These are phyloP conservation scores for Tieghemiomyces parasiticus DNA, from an alignment of 192 early-diverging fungal species.

Conservation along the genomic window DNA sequence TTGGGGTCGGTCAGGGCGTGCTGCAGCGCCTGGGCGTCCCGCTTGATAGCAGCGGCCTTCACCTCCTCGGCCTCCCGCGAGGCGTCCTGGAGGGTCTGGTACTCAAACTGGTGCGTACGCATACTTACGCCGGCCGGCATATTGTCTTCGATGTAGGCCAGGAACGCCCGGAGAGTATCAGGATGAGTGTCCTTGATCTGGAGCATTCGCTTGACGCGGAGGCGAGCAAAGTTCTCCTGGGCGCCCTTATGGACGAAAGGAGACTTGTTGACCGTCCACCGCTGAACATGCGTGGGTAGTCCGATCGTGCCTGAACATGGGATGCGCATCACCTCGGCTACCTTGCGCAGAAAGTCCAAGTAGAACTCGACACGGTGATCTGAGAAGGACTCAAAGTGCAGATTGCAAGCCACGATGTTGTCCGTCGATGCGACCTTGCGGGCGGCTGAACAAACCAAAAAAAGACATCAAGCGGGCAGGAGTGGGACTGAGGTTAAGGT, in stretches of 20 bases:
- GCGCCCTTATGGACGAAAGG: slow-evolving; percentile 94
- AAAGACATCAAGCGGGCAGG: no score
- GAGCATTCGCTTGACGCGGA: slow-evolving; percentile 68
- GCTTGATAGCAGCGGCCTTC: slow-evolving; percentile 12
- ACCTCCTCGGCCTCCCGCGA: slow-evolving; percentile 16
- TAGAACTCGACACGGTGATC: slow-evolving; percentile 79
- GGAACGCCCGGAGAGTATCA: slow-evolving; percentile 57
- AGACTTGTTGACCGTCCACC: slow-evolving; percentile 80
- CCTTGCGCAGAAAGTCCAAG: slow-evolving; percentile 65
- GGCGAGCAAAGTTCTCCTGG: slow-evolving; percentile 92
- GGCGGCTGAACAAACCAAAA: no score
- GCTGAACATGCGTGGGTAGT: slow-evolving; percentile 51
- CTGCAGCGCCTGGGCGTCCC: no score
- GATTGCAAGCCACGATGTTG: slow-evolving; percentile 51
- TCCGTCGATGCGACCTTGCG: slow-evolving; percentile 33
- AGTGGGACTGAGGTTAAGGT: neutral
- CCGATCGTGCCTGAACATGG: slow-evolving; percentile 53
- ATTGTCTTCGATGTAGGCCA: slow-evolving; percentile 64
- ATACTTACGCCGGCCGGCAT: slow-evolving; percentile 79
- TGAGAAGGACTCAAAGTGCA: slow-evolving; percentile 64
- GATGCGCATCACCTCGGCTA: slow-evolving; percentile 59
- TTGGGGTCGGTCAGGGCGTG: no score
- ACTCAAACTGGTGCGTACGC: slow-evolving; percentile 55
- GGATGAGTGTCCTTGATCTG: slow-evolving; percentile 63
- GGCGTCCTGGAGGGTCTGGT: slow-evolving; percentile 33